Conservation (phyloP, 1,284 basidiomycete species). For the Pseudozyma sp. region DNA sequence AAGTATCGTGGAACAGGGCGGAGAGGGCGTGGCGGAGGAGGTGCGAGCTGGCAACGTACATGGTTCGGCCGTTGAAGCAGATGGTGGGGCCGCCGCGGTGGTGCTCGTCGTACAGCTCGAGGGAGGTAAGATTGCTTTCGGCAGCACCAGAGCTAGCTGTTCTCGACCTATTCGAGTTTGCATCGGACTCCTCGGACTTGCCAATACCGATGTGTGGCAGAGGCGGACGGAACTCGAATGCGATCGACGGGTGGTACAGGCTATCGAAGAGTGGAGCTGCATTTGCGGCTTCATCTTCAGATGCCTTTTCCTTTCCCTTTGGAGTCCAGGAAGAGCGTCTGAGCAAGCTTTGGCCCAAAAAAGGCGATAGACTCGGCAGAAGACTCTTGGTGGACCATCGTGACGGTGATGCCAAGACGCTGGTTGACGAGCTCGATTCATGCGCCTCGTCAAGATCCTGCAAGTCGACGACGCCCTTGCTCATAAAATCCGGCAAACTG, state of each 20-base stretch:
- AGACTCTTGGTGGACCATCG: slow-evolving; percentile 18
- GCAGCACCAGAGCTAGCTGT: not conserved
- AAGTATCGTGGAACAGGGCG: slow-evolving; percentile 55
- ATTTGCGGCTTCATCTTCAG: not conserved
- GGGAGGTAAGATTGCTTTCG: slow-evolving; percentile 4
- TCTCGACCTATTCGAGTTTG: not conserved
- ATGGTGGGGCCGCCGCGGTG: slow-evolving; percentile 42
- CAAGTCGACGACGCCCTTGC: slow-evolving; percentile 47
- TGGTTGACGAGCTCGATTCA: not conserved
- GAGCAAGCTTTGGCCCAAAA: slow-evolving; percentile 39
- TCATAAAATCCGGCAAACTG: slow-evolving; percentile 53
- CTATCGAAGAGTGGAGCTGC: slow-evolving; percentile 21
- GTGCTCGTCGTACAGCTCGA: slow-evolving; percentile 18
- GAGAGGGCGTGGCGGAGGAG: slow-evolving; percentile 57
- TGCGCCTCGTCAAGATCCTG: slow-evolving; percentile 28
- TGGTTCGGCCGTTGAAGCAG: slow-evolving; percentile 58
- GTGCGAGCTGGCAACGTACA: slow-evolving; percentile 60
- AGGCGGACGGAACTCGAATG: slow-evolving; percentile 53
- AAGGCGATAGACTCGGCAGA: slow-evolving; percentile 33
- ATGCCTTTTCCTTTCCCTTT: slow-evolving; percentile 16
- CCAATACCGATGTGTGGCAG: slow-evolving; percentile 35
- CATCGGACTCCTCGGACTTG: slow-evolving; percentile 10
- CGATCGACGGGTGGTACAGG: slow-evolving; percentile 56
- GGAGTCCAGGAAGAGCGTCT: slow-evolving; percentile 15
- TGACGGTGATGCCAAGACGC: slow-evolving; percentile 3